Evolutionary conservation across 148 eudicot genomes (phyloP).

Genomic region (Pouteria glomerata): DNA sequence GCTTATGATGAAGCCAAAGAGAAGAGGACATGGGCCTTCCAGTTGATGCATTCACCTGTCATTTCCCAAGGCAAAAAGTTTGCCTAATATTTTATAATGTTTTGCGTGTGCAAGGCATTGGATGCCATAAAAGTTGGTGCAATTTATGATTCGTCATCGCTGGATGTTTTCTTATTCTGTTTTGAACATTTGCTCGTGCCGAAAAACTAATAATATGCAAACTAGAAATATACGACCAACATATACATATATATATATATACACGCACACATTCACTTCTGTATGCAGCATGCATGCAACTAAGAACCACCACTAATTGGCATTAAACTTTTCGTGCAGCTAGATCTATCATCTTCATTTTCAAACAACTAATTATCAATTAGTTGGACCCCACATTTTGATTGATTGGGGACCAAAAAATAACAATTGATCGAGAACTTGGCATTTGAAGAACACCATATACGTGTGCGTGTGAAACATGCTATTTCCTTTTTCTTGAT

Average conservation of each 20-base stretch:
- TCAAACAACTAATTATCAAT: background rate
- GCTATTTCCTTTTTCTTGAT: background rate
- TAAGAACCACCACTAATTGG: background rate
- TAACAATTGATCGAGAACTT: background rate
- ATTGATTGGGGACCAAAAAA: background rate
- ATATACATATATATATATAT: background rate
- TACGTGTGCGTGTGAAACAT: too few relatives aligned
- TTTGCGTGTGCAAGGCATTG: background rate
- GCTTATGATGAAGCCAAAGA: background rate
- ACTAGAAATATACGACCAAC: too few relatives aligned
- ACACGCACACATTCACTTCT: background rate
- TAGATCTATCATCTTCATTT: background rate
- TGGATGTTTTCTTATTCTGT: background rate
- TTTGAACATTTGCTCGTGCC: too few relatives aligned
- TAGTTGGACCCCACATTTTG: background rate
- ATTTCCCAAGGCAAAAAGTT: background rate
- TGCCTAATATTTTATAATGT: background rate
- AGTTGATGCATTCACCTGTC: conserved; percentile 3
- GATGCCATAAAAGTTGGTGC: conserved; percentile 9
- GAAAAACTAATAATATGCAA: too few relatives aligned
- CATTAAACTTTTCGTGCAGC: background rate
- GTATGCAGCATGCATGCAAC: background rate
- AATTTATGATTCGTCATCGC: conserved; percentile 1
- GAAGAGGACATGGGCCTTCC: background rate
- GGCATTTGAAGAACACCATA: background rate